Base-by-base conservation (phyloP, 768 basidiomycete genomes). In the Auriscalpium microsporum region DNA sequence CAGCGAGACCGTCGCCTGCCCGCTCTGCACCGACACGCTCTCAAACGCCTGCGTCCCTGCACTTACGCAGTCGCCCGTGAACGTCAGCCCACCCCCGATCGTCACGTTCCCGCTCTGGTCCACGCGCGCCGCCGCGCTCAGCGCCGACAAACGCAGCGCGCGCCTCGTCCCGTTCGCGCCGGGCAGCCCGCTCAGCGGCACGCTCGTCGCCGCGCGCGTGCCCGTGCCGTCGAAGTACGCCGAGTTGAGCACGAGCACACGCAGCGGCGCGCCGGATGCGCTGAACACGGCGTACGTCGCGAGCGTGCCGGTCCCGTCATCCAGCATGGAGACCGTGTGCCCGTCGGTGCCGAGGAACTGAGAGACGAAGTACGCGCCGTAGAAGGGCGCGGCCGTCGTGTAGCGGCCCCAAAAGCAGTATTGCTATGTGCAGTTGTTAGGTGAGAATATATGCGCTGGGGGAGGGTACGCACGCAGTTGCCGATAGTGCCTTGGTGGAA, bases 401-500 rank as follows among this genome's bases (percentile, higher is more conserved):
- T 57, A 64, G 21, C 64, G 56, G 4, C 72, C 73, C 71, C 71
- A 74, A 63, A 69, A 74, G 61, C 71, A 73, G 60, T 74, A 74
- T 52, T 68, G 69, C 71, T 72, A 52, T 10, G 3, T 36, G 48
- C 33, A 36, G 50, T 37, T 10, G 17, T 23, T 8, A n/a, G 40
- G 34, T 16, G n/a, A 21, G 33, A 11, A 21, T 23, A 19, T 10
- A 21, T 5, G 21, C 9, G 36, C 16, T 35, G 42, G 35, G 33
- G 42, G 10, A 19, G 19, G 34, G 17, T 10, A 65, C 67, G 59
- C 45, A 71, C 71, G 57, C 72, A 72, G 58, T 72, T 68, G 19
- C 69, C 68, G 50, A 74, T 71, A 5, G 70, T 74, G 8, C 73
- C 73, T 56, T 74, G 72, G 55, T 74, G 73, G 62, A 73, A 74